These are phyloP conservation scores for Aspergillus sclerotiicarbonarius DNA, from an alignment of 495 filamentous ascomycete genomes.

Conservation along the genomic window DNA sequence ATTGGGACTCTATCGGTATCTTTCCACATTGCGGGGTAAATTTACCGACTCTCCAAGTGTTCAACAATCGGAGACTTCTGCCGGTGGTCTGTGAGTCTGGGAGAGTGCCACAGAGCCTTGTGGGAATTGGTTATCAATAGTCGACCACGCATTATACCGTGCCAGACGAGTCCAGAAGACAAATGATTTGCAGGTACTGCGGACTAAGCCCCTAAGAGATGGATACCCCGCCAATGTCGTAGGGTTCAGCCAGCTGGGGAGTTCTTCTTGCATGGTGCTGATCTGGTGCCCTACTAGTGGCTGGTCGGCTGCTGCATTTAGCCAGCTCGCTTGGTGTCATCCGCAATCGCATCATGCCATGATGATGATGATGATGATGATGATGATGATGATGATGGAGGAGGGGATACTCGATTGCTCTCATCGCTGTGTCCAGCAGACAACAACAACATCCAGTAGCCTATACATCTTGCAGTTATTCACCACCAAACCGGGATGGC, in stretches of 20 bases:
- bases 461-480: background rate
- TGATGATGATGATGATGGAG: too few relatives aligned
- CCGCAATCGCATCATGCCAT: constrained; percentile 5
- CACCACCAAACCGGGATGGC: background rate
- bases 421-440: background rate
- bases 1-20: background rate
- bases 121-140: background rate
- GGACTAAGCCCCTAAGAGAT: background rate
- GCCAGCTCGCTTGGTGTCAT: background rate
- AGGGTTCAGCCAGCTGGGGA: constrained; percentile 3
- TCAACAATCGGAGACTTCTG: constrained; percentile 1
- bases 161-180: background rate
- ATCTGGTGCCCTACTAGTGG: background rate
- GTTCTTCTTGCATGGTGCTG: background rate
- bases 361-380: too few relatives aligned
- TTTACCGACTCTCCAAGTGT: background rate
- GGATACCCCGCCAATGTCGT: background rate
- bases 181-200: constrained; percentile 3
- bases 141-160: background rate
- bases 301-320: background rate
- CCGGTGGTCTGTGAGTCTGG: constrained; percentile 1
- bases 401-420: background rate
- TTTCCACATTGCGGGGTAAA: constrained; percentile 19
- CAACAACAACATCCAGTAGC: background rate
- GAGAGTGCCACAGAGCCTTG: background rate